Percentiles rank a stretch among this genome's conserved stretches.
Conservation (phyloP, 2,329 filamentous ascomycete species). For the Rhynchosporium secalis region DNA sequence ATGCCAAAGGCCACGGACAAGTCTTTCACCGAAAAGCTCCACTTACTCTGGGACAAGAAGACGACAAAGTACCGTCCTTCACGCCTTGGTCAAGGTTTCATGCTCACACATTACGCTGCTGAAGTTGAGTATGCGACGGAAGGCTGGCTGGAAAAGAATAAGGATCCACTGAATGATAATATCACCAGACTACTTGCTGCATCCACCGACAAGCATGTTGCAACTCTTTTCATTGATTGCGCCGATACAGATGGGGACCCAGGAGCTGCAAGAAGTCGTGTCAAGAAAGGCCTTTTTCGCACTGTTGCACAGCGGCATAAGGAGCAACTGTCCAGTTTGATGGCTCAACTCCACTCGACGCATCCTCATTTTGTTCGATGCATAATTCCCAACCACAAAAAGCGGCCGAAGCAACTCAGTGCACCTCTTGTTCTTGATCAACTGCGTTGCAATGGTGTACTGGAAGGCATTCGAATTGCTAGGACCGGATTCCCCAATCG, state of each 20-base stretch:
- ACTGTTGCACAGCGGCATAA: constrained; percentile 97
- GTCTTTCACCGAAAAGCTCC: constrained; percentile 96
- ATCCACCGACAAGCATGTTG: constrained; percentile 81
- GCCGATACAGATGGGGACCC: constrained; percentile 75
- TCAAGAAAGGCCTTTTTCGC: constrained; percentile 96
- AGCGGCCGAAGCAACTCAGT: constrained; percentile 88
- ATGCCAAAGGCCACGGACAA: constrained; percentile 99
- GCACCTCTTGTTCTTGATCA: constrained; percentile 94
- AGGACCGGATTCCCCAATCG: constrained; percentile 96
- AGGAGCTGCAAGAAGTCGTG: constrained; percentile 69
- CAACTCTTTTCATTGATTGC: constrained; percentile 84
- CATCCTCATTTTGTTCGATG: constrained; percentile 98
- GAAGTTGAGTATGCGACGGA: constrained; percentile 97
- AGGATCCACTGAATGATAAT: constrained; percentile 97
- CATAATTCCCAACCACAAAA: constrained; percentile 97
- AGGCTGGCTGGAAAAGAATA: constrained; percentile 98
- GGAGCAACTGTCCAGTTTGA: constrained; percentile 94
- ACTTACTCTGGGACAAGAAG: constrained; percentile 94
- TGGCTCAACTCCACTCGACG: constrained; percentile 91
- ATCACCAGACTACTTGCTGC: constrained; percentile 82
- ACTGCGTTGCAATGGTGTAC: constrained; percentile 95
- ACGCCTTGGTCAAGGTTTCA: constrained; percentile 85
- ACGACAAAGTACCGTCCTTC: constrained; percentile 90
- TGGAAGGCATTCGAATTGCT: constrained; percentile 97
- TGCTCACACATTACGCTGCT: constrained; percentile 94